Base-by-base conservation (phyloP, 202 grass and related monocot genomes). In the Hordeum pubiflorum region DNA sequence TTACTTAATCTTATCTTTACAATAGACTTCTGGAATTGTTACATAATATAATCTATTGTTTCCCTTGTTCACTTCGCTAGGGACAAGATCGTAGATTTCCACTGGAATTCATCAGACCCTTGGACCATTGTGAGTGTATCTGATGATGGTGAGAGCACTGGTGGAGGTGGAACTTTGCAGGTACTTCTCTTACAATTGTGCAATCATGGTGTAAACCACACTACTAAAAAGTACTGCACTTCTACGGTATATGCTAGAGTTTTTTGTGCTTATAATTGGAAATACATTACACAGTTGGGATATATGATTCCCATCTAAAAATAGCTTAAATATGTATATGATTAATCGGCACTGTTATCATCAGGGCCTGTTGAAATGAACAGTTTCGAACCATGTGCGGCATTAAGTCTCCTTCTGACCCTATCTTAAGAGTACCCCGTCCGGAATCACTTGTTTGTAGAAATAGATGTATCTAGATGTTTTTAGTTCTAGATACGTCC, bases 61-160 rank as follows among this genome's bases (percentile, higher is more conserved):
- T 75, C 72, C 29, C 7, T 27, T 74, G 29, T 76, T 66, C 61
- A 69, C 54, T 7, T 77, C 68, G 72, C 60, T 85, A 99, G 96
- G 85, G 90, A 88, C 69, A 85, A 95, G 80, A 87, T 95, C 4
- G 89, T 95, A 74, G 96, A 95, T 81, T 98, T 98, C 75, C 96
- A 98, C 74, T 98, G 92, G 92, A 95, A 98, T 76, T 89, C 90
- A 24, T 81, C 73, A 33, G 96, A 95, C 88, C 92, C 92, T 82
- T 99, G 96, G 96, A 99, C 96, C 65, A 91, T 96, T 64, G 96
- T 89, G 24, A 93, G 96, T 67, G 86, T 98, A 7, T 94, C 95
- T 78, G 90, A 94, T 80, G 91, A 94, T 41, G 84, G 86, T 68
- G 86, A 95, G 83, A 96, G 79, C 69, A 93, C 86, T 57, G 95